Evolutionary conservation across 176 grass and related monocot species (phyloP).

Genomic region (Pontederia paniculata): DNA sequence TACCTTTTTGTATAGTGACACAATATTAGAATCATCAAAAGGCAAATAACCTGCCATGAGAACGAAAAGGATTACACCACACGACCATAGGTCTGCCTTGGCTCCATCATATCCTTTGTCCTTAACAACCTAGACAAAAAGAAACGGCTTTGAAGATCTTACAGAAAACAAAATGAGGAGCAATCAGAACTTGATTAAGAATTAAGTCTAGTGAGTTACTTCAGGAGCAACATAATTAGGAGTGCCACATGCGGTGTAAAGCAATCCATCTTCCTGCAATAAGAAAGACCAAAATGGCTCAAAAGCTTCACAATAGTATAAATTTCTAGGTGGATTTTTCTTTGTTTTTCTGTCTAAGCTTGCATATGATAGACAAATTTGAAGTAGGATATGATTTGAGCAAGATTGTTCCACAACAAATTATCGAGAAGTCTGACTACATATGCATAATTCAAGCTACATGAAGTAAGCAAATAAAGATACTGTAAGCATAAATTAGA

Average conservation of each 20-base stretch:
- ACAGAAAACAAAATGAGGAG: neutral
- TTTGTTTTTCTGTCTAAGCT: neutral
- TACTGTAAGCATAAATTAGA: neutral
- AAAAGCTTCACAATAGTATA: neutral
- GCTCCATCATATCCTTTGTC: conserved; percentile 94
- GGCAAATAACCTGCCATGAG: conserved; percentile 89
- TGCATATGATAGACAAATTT: no score
- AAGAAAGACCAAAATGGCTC: neutral
- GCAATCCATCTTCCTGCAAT: conserved; percentile 67
- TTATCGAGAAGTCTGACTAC: neutral
- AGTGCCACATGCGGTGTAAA: conserved; percentile 88
- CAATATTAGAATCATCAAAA: conserved; percentile 82
- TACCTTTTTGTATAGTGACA: conserved; percentile 90
- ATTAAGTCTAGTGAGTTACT: conserved; percentile 30
- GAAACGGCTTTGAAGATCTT: neutral
- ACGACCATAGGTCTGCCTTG: conserved; percentile 96
- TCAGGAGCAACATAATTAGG: conserved; percentile 97
- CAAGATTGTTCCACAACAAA: no score
- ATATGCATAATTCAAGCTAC: neutral
- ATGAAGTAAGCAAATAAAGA: neutral
- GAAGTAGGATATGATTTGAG: no score
- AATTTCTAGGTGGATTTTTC: neutral
- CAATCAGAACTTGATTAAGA: conserved; percentile 3
- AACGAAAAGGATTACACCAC: conserved; percentile 94
- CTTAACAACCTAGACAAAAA: conserved; percentile 52